Evolutionary conservation across 2,329 filamentous ascomycete genomes (phyloP).

Genomic region (Coniochaeta hoffmannii): DNA sequence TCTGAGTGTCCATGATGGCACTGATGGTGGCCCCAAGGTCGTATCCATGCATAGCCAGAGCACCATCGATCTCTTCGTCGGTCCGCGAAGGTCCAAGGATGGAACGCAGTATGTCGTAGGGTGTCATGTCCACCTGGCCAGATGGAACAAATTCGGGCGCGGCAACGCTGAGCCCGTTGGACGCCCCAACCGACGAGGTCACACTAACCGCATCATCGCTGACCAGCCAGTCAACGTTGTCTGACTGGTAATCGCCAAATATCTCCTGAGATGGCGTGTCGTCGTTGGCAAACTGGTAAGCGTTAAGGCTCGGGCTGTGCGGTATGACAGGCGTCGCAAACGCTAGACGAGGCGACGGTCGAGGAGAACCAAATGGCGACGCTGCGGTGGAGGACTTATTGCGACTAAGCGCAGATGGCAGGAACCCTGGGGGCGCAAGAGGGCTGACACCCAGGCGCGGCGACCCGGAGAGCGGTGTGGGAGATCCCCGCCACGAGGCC

Average conservation of each 20-base stretch:
- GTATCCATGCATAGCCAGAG: conserved; percentile 81
- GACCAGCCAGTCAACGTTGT: conserved; percentile 96
- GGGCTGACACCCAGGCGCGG: conserved; percentile 76
- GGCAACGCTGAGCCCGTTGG: conserved; percentile 68
- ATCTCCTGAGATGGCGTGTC: conserved; percentile 73
- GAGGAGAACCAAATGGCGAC: conserved; percentile 89
- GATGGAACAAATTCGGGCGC: conserved; percentile 69
- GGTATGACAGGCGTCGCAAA: conserved; percentile 87
- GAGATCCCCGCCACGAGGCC: conserved; percentile 81
- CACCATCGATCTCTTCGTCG: conserved; percentile 91
- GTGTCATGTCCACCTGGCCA: conserved; percentile 84
- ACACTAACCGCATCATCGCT: conserved; percentile 74
- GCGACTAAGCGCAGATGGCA: conserved; percentile 68
- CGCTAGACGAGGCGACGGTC: conserved; percentile 84
- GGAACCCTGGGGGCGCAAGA: conserved; percentile 77
- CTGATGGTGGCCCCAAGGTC: conserved; percentile 89
- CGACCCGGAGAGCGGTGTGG: conserved; percentile 75
- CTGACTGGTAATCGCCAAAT: conserved; percentile 83
- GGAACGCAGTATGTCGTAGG: conserved; percentile 94
- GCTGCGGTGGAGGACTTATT: conserved; percentile 64
- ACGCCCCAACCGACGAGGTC: conserved; percentile 62
- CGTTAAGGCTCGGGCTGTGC: conserved; percentile 87
- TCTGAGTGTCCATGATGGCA: conserved; percentile 84
- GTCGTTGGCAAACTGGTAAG: conserved; percentile 88
- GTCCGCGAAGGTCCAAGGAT: conserved; percentile 83